A percentile compares a stretch with the other conserved stretches of the same genome.
Conservation (phyloP, 2,329 filamentous ascomycete genomes). For the Penicillium nordicum region DNA sequence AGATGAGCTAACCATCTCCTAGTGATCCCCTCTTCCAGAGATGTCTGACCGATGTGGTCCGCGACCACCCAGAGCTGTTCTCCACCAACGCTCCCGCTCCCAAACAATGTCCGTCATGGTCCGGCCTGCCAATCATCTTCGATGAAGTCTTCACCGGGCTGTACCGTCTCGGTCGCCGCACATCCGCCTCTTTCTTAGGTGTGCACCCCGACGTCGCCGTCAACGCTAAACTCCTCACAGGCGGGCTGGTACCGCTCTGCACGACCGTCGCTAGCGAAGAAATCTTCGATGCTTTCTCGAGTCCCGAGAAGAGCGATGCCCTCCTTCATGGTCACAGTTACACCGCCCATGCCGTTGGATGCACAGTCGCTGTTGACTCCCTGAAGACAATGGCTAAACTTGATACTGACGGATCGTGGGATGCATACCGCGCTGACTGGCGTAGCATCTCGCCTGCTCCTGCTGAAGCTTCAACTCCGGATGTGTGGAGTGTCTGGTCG, state of each 20-base stretch:
- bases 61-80: constrained; percentile 58
- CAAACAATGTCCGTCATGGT: constrained; percentile 51
- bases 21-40: constrained; percentile 80
- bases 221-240: constrained; percentile 80
- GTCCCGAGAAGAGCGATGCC: constrained; percentile 71
- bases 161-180: constrained; percentile 73
- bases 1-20: background rate
- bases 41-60: constrained; percentile 64
- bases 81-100: constrained; percentile 21
- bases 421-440: constrained; percentile 54
- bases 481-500: constrained; percentile 70
- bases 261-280: constrained; percentile 70
- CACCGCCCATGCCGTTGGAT: constrained; percentile 78
- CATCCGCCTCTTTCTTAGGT: constrained; percentile 65
- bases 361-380: constrained; percentile 69
- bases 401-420: constrained; percentile 57
- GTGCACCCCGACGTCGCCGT: constrained; percentile 71
- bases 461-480: constrained; percentile 2
- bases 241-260: constrained; percentile 73
- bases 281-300: constrained; percentile 69
- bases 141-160: constrained; percentile 87
- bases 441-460: background rate
- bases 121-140: constrained; percentile 72
- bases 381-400: constrained; percentile 59
- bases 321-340: constrained; percentile 83